These are phyloP conservation scores for Eragrostis nindensis DNA, from an alignment of 176 grass and related monocot species.

Conservation along the genomic window DNA sequence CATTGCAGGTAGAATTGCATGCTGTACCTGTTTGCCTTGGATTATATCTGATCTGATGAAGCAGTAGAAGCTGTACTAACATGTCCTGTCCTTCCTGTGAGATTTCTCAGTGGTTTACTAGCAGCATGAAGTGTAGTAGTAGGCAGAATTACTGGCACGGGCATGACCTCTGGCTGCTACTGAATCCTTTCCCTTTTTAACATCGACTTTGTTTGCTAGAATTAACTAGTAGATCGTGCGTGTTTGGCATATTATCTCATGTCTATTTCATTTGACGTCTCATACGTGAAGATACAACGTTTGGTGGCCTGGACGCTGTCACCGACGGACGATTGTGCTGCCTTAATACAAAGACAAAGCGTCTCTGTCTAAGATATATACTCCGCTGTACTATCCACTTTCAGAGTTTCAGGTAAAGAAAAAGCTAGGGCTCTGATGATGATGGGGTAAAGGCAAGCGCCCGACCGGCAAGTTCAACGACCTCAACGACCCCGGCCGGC, in stretches of 20 bases:
- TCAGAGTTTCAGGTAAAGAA: not conserved
- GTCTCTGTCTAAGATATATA: not conserved
- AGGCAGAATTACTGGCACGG: too few species aligned
- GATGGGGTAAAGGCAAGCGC: not conserved
- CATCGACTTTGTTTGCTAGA: not conserved
- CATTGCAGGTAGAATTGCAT: not conserved
- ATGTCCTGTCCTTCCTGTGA: too few species aligned
- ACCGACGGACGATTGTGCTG: not conserved
- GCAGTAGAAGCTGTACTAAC: not conserved
- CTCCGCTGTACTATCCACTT: not conserved
- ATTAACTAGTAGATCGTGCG: not conserved
- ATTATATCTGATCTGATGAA: too few species aligned
- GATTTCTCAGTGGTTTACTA: not conserved
- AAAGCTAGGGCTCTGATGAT: not conserved
- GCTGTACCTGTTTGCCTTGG: too few species aligned
- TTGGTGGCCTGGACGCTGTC: conserved; percentile 24
- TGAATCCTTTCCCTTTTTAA: not conserved
- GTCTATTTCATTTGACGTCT: not conserved
- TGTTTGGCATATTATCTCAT: not conserved
- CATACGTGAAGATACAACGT: not conserved
- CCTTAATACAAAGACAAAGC: not conserved
- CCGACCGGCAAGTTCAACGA: conserved; percentile 20
- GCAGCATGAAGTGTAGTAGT: too few species aligned
- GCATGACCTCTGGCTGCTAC: not conserved
- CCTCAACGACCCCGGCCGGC: not conserved